A percentile compares a stretch with the other conserved stretches of the same genome.
Conservation (phyloP, 1,139 yeast species). For the Diutina catenulata region DNA sequence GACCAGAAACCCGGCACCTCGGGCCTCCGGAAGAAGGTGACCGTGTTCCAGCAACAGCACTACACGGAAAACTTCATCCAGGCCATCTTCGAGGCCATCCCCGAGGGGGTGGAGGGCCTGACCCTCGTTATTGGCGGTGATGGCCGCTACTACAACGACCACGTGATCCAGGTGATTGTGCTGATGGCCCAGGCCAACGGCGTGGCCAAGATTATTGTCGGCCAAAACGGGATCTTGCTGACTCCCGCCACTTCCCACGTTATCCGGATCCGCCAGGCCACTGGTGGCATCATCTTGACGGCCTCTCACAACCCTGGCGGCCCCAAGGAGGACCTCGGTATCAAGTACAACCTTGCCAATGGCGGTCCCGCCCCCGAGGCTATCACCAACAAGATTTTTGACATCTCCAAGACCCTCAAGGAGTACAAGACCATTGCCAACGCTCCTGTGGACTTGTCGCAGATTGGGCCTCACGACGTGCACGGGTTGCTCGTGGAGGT, state of each 20-base stretch:
- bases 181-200: slow-evolving; percentile 87
- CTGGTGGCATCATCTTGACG: slow-evolving; percentile 93
- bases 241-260: slow-evolving; percentile 96
- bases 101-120: slow-evolving; percentile 70
- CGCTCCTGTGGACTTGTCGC: slow-evolving; percentile 48
- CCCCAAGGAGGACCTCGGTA: slow-evolving; percentile 84
- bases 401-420: slow-evolving; percentile 46
- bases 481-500: slow-evolving; percentile 56
- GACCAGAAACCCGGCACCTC: slow-evolving; percentile 99
- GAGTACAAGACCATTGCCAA: slow-evolving; percentile 48
- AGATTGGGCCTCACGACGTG: slow-evolving; percentile 42
- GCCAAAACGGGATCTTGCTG: slow-evolving; percentile 77
- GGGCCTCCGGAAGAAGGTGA: slow-evolving; percentile 86
- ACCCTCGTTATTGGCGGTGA: slow-evolving; percentile 93
- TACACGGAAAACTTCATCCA: slow-evolving; percentile 94
- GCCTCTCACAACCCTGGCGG: slow-evolving; percentile 99
- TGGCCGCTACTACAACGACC: slow-evolving; percentile 84
- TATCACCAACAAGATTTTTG: slow-evolving; percentile 80
- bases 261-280: slow-evolving; percentile 64
- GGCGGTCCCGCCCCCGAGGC: slow-evolving; percentile 99
- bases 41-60: slow-evolving; percentile 66
- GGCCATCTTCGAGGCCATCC: slow-evolving; percentile 74
- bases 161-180: slow-evolving; percentile 71
- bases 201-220: slow-evolving; percentile 72
- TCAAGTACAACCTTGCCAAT: slow-evolving; percentile 86